A percentile compares a stretch with the other conserved stretches of the same genome.
These are phyloP conservation scores for Tephrocybe sp. DNA, from an alignment of 768 basidiomycete species.

Conservation along the genomic window DNA sequence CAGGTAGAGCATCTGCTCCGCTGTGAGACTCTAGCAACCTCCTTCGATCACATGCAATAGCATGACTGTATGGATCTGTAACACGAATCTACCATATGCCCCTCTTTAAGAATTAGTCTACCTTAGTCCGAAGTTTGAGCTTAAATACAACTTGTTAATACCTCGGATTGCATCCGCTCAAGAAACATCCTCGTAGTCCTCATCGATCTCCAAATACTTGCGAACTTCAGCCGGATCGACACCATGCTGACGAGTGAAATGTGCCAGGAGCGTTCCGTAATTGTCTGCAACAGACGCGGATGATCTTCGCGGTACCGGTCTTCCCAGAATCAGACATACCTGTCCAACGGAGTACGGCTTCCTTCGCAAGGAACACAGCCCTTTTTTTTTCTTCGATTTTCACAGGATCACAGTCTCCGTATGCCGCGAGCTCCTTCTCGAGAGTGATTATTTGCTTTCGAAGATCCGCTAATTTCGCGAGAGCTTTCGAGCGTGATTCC, in stretches of 20 bases:
- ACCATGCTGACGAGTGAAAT: conserved; percentile 65
- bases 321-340: conserved; percentile 47
- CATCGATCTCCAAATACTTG: conserved; percentile 62
- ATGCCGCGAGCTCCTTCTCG: conserved; percentile 69
- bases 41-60: background rate
- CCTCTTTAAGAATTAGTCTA: background rate
- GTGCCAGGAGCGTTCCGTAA: conserved; percentile 59
- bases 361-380: conserved; percentile 74
- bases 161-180: conserved; percentile 18
- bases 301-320: background rate
- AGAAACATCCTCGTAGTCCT: conserved; percentile 78
- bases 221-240: conserved; percentile 64
- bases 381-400: conserved; percentile 77
- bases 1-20: background rate
- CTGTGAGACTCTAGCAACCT: background rate
- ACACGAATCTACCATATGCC: background rate
- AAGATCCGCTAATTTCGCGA: conserved; percentile 48
- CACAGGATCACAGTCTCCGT: conserved; percentile 83
- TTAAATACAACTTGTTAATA: background rate
- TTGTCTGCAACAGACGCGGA: conserved; percentile 51
- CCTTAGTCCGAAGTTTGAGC: background rate
- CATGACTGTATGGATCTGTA: background rate
- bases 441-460: conserved; percentile 51
- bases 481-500: conserved; percentile 54
- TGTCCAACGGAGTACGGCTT: conserved; percentile 86